Conservation (phyloP, 371 early-diverging fungal genomes). For the Apophysomyces variabilis region DNA sequence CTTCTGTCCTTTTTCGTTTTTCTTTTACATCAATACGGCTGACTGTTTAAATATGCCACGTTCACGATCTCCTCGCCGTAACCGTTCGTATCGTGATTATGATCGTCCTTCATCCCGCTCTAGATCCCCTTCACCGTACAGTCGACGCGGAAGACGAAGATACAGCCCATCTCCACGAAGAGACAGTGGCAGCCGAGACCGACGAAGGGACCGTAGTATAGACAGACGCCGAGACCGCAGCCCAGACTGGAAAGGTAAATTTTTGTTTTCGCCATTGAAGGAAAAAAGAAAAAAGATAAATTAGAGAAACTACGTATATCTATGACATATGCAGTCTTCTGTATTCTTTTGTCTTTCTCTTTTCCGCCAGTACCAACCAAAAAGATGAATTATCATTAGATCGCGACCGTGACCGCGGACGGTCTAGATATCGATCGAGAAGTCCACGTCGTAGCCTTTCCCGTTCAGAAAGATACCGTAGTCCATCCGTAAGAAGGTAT, state of each 20-base stretch:
- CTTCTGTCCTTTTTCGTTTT: too few species aligned
- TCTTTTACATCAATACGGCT: too few species aligned
- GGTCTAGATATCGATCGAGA: constrained; percentile 11
- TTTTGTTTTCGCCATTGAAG: background rate
- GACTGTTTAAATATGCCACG: constrained; percentile 30
- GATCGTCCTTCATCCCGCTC: constrained; percentile 41
- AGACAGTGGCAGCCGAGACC: constrained; percentile 11
- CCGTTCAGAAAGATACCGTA: constrained; percentile 14
- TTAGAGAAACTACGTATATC: background rate
- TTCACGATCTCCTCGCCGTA: constrained; percentile 43
- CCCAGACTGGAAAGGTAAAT: constrained; percentile 13
- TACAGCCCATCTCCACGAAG: constrained; percentile 18
- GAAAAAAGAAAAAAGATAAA: background rate
- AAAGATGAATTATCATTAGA: constrained; percentile 5
- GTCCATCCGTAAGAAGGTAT: constrained; percentile 12
- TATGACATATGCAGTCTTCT: background rate
- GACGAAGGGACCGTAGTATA: constrained; percentile 18
- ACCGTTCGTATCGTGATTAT: constrained; percentile 47
- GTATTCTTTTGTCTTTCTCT: too few species aligned
- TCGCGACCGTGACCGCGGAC: constrained; percentile 14
- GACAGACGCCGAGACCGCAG: constrained; percentile 14
- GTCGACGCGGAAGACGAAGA: constrained; percentile 18
- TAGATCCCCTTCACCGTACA: constrained; percentile 28
- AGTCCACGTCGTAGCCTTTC: constrained; percentile 5
- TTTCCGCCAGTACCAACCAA: background rate